Evolutionary conservation across 495 filamentous ascomycete genomes (phyloP).

Genomic region (Neurospora hispaniola): DNA sequence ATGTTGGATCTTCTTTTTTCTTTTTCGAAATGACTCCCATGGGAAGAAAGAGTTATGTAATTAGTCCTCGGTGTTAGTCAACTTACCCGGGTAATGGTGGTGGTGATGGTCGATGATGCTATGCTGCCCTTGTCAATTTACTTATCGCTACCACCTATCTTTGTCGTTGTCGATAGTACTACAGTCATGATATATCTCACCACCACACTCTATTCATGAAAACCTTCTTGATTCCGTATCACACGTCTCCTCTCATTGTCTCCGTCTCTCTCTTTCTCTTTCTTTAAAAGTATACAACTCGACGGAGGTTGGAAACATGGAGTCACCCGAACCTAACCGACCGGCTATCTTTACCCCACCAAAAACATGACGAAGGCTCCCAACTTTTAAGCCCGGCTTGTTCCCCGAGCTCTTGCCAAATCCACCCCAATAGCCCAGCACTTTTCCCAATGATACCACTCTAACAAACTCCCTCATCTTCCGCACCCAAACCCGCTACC

Average conservation of each 20-base stretch:
- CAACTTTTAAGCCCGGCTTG: background rate
- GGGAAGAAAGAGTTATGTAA: background rate
- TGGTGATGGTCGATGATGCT: background rate
- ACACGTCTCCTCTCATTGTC: background rate
- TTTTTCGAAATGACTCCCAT: background rate
- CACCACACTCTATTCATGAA: background rate
- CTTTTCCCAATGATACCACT: background rate
- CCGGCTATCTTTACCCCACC: background rate
- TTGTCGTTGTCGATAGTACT: too few species aligned
- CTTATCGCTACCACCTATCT: too few species aligned
- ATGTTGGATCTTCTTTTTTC: background rate
- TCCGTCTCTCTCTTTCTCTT: too few species aligned
- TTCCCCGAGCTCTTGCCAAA: background rate
- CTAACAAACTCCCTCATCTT: background rate
- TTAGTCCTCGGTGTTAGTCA: background rate
- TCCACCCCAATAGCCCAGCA: background rate
- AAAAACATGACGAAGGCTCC: background rate
- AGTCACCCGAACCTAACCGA: background rate
- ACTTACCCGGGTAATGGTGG: background rate
- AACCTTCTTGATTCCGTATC: background rate
- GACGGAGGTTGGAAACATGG: background rate
- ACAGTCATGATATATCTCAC: background rate
- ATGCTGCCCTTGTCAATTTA: too few species aligned
- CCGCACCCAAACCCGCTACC: background rate
- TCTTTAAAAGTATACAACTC: too few species aligned